Base-by-base conservation (phyloP, 805 yeast species). In the Metschnikowia chrysomelidarum region DNA sequence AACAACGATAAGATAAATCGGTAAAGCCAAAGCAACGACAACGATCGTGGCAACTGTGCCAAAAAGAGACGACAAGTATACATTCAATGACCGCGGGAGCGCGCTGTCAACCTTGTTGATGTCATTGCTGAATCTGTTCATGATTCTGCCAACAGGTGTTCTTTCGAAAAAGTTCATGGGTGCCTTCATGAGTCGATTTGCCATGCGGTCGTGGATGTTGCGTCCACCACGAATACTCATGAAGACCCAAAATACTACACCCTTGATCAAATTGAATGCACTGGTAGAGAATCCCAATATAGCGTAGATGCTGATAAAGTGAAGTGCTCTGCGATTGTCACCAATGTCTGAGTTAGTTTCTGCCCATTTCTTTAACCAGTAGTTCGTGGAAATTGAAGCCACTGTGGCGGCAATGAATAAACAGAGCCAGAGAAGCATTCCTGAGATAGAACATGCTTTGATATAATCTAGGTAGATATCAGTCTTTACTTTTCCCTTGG, bases 361-460 rank as follows among this genome's bases (percentile, higher is more conserved):
- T 1, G 87, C 75, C 89, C 89, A 82, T 41, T 71, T 64, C 45
- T 80, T 81, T 47, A 82, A 64, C 81, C 86, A 79, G 52, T 76
- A 76, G 51, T 74, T 78, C 29, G 76, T 75, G 7, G 63, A 59
- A 10, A 73, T 55, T 12, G 69, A 64, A 32, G 39, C 56, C 21
- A 31, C 55, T 37, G 46, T 56, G 45, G 46, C 64, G 3, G 20
- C 59, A 19, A 47, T 67, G 46, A 53, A 69, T 44, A 26, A 57
- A 42, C 28, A 57, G 5, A 34, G 22, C 47, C 43, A 78, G 48
- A 65, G 34, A n/a, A 56, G n/a, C 17, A 72, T 72, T 21, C 82
- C 82, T 1, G 53, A 19, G 20, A 62, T 46, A 5, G 80, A 74
- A 56, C 87, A 80, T 1, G 88, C 82, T 40, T 70, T 67, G 4